Conservation (phyloP, 1,284 basidiomycete species). For the Cutaneotrichosporon sp. region DNA sequence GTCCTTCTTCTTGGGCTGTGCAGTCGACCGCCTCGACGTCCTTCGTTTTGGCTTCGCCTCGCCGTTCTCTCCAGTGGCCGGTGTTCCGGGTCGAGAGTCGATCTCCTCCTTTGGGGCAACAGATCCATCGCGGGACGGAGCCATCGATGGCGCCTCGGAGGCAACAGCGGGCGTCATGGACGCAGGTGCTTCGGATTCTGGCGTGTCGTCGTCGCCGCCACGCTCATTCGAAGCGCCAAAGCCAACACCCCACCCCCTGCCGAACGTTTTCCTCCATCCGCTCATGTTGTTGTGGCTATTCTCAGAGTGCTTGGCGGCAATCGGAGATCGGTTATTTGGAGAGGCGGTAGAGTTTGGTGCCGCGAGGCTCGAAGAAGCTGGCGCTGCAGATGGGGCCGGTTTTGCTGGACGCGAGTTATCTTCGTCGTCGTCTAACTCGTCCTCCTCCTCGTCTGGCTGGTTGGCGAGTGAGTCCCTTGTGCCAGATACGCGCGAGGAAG, state of each 20-base stretch:
- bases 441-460: conserved; percentile 17
- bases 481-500: conserved; percentile 15
- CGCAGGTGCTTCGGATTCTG: conserved; percentile 9
- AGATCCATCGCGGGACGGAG: conserved; percentile 12
- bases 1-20: conserved; percentile 6
- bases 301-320: not conserved
- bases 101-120: conserved; percentile 17
- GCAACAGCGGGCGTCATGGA: not conserved
- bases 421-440: conserved; percentile 18
- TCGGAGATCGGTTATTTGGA: not conserved
- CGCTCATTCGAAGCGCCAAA: conserved; percentile 38
- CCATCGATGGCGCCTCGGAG: conserved; percentile 1
- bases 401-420: conserved; percentile 6
- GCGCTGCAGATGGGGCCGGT: not conserved
- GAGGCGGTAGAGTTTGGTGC: not conserved
- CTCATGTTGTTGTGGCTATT: conserved; percentile 7
- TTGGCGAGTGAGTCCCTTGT: conserved; percentile 13
- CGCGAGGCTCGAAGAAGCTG: not conserved
- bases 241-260: conserved; percentile 21
- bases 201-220: conserved; percentile 25
- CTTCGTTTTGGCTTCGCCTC: conserved; percentile 14
- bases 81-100: conserved; percentile 11
- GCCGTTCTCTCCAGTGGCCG: conserved; percentile 1
- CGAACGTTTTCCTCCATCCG: conserved; percentile 23
- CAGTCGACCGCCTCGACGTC: conserved; percentile 5